Percentiles rank a stretch among this genome's conserved stretches.
Conservation (phyloP, 352 stramenopile species). For the Elongisporangium undulatum region DNA sequence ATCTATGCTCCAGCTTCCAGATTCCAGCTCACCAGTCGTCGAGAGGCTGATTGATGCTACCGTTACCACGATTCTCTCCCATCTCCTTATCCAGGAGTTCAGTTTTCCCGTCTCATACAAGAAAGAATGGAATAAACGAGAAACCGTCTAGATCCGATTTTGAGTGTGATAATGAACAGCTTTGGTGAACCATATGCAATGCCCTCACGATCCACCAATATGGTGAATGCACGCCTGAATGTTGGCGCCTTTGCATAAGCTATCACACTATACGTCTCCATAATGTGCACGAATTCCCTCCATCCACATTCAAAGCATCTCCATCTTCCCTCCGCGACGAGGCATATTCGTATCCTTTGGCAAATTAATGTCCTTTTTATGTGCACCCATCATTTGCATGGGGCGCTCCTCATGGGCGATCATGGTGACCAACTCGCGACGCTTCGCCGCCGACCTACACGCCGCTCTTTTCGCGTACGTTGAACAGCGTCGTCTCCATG, state of each 20-base stretch:
- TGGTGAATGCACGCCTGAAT: neutral
- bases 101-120: neutral
- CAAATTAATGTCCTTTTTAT: neutral
- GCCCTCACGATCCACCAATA: neutral
- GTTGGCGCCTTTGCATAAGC: neutral
- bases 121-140: neutral
- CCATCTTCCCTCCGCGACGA: neutral
- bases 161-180: neutral
- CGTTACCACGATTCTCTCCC: neutral
- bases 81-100: neutral
- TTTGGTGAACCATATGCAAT: neutral
- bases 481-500: neutral
- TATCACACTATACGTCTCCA: neutral
- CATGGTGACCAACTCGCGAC: neutral
- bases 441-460: neutral
- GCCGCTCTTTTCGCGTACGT: neutral
- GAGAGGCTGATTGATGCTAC: neutral
- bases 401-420: neutral
- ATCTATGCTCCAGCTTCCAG: too few species aligned
- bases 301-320: neutral
- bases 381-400: neutral
- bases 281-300: neutral
- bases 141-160: neutral
- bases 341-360: neutral
- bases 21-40: neutral